Conservation (phyloP, 768 basidiomycete species). For the Lanmaoa pseudosensibilis region DNA sequence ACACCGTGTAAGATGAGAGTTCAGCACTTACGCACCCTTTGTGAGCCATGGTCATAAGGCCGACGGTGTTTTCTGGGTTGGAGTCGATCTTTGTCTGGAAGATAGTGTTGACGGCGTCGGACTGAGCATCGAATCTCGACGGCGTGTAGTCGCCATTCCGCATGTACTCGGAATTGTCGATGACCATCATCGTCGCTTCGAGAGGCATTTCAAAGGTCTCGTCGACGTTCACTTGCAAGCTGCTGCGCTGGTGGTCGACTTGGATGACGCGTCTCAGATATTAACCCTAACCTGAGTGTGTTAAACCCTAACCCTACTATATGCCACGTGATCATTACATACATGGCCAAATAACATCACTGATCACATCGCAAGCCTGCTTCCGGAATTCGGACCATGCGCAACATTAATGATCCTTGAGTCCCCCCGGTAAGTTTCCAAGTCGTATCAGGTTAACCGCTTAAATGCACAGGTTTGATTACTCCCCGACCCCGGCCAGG, state of each 20-base stretch:
- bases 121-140: conserved; percentile 85
- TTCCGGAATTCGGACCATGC: too few relatives aligned
- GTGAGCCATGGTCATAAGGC: conserved; percentile 97
- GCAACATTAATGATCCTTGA: neutral
- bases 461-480: neutral
- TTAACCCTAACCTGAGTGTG: conserved; percentile 19
- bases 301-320: conserved; percentile 14
- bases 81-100: conserved; percentile 93
- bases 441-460: neutral
- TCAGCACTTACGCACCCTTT: conserved; percentile 66
- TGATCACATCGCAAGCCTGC: too few relatives aligned
- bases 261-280: conserved; percentile 29
- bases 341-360: too few relatives aligned
- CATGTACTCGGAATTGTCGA: conserved; percentile 98
- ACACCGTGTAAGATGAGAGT: neutral
- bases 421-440: neutral
- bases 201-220: conserved; percentile 70
- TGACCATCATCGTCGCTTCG: conserved; percentile 96
- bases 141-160: conserved; percentile 91
- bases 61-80: conserved; percentile 97
- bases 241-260: neutral
- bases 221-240: conserved; percentile 16
- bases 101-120: conserved; percentile 86
- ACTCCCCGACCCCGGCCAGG: neutral
- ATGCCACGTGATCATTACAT: neutral